phyloP scores from a whole-genome alignment of 2,329 filamentous ascomycete species.

The Trichophyton schoenleinii region DNA sequence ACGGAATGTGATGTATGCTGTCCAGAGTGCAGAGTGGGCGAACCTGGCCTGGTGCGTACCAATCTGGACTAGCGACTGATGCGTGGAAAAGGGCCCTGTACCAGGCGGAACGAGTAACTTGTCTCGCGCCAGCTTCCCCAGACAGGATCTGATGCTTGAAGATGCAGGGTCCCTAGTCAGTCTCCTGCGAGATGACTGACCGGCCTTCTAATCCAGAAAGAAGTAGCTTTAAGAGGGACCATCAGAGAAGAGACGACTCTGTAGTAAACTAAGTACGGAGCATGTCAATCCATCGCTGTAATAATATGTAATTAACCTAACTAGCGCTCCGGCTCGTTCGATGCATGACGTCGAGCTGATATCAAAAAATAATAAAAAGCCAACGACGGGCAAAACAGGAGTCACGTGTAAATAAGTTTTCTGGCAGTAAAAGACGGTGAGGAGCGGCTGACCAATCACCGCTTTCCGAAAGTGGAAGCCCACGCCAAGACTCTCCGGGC shows the following conservation, averaged over 20 bases:
- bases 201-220: too few relatives aligned
- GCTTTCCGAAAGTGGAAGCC: not conserved
- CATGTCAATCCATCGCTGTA: not conserved
- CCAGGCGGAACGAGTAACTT: not conserved
- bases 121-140: constrained; percentile 4
- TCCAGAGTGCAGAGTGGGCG: not conserved
- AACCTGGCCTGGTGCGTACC: not conserved
- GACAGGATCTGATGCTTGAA: not conserved
- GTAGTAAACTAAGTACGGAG: too few relatives aligned
- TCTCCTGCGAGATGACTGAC: not conserved
- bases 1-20: constrained; percentile 1
- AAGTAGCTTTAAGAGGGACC: too few relatives aligned
- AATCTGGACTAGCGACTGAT: not conserved
- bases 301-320: not conserved
- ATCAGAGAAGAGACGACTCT: too few relatives aligned
- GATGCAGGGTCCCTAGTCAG: not conserved
- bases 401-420: not conserved
- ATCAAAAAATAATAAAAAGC: not conserved
- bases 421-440: constrained; percentile 11
- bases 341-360: not conserved
- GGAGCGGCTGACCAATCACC: constrained; percentile 4
- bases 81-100: not conserved
- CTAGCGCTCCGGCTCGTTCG: not conserved
- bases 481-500: not conserved
- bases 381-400: too few relatives aligned